Evolutionary conservation across 2,329 filamentous ascomycete genomes (phyloP).

Genomic region (Ophiostoma piceae): DNA sequence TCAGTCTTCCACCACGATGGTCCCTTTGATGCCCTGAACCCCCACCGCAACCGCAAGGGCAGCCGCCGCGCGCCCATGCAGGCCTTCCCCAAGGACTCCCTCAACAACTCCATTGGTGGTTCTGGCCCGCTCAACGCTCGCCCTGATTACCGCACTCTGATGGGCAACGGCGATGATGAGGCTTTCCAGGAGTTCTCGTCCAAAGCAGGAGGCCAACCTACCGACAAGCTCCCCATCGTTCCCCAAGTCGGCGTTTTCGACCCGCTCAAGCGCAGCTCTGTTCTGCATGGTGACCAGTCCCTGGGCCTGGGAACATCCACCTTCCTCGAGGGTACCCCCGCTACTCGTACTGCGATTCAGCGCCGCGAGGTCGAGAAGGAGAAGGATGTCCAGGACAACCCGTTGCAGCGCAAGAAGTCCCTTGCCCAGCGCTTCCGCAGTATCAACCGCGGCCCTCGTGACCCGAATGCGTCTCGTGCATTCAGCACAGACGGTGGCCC

Average conservation of each 20-base stretch:
- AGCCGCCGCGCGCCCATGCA: conserved; percentile 86
- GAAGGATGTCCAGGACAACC: conserved; percentile 49
- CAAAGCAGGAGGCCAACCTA: conserved; percentile 26
- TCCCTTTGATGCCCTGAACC: conserved; percentile 93
- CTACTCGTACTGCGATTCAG: conserved; percentile 72
- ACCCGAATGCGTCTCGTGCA: conserved; percentile 42
- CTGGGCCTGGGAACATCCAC: conserved; percentile 88
- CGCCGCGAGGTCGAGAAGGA: conserved; percentile 66
- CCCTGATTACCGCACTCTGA: conserved; percentile 80
- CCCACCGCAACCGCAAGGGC: conserved; percentile 82
- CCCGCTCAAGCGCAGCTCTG: conserved; percentile 59
- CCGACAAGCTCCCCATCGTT: conserved; percentile 35
- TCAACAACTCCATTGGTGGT: conserved; percentile 88
- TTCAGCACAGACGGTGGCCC: conserved; percentile 29
- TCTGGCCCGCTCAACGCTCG: conserved; percentile 75
- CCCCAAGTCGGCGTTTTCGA: conserved; percentile 54
- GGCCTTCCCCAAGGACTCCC: conserved; percentile 85
- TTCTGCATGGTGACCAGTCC: conserved; percentile 77
- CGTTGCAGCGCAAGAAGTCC: conserved; percentile 86
- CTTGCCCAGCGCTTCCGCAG: conserved; percentile 85
- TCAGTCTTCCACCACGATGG: conserved; percentile 95
- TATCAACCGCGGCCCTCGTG: conserved; percentile 66
- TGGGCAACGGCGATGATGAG: conserved; percentile 74
- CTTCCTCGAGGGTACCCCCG: conserved; percentile 89
- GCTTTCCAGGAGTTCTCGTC: conserved; percentile 70